A percentile compares a stretch with the other conserved stretches of the same genome.
These are phyloP conservation scores for Triticum turgidum DNA, from an alignment of 176 grass and related monocot species.

Conservation along the genomic window DNA sequence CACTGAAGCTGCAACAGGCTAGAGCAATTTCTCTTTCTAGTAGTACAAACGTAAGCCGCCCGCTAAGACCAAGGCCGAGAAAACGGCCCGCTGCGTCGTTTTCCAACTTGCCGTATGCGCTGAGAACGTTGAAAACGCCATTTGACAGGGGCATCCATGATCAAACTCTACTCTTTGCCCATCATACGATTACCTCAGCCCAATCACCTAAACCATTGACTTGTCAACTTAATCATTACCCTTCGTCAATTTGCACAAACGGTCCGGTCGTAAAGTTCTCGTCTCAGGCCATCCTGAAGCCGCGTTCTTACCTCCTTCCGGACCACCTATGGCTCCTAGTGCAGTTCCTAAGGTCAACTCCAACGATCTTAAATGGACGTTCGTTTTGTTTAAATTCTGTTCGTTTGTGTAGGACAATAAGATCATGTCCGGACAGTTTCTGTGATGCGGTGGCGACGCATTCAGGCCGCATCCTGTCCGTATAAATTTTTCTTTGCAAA, in stretches of 20 bases:
- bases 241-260: not conserved
- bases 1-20: not conserved
- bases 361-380: too few relatives aligned
- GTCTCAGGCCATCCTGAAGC: not conserved
- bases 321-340: not conserved
- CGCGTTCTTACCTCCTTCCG: not conserved
- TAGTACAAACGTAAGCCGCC: not conserved
- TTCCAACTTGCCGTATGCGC: slow-evolving; percentile 42
- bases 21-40: not conserved
- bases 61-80: slow-evolving; percentile 9
- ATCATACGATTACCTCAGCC: not conserved
- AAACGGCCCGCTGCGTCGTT: slow-evolving; percentile 6
- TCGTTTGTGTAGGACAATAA: too few relatives aligned
- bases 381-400: too few relatives aligned
- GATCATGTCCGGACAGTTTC: too few relatives aligned
- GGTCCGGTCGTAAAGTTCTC: not conserved
- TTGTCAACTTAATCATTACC: not conserved
- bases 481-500: too few relatives aligned
- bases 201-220: not conserved
- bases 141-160: slow-evolving; percentile 1
- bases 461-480: too few relatives aligned
- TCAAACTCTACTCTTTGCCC: not conserved
- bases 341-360: not conserved
- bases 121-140: slow-evolving; percentile 17
- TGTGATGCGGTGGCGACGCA: too few relatives aligned